These are phyloP conservation scores for Phytophthora rubi DNA, from an alignment of 352 stramenopile genomes.

Conservation along the genomic window DNA sequence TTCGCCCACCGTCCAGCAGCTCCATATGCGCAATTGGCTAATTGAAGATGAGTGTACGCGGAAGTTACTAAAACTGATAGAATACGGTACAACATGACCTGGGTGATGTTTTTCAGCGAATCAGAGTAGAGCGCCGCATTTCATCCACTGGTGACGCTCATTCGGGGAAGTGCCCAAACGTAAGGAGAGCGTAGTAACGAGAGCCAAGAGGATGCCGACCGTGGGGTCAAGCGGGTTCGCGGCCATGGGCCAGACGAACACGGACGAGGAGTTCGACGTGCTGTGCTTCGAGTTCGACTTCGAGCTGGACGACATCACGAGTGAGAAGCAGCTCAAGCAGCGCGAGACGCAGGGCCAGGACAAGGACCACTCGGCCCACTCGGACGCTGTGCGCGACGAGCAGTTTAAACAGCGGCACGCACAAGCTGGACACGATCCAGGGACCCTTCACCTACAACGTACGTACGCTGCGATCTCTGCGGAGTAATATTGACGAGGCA, in stretches of 20 bases:
- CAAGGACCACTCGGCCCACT: slow-evolving; percentile 62
- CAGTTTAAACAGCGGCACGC: slow-evolving; percentile 97
- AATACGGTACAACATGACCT: too few relatives aligned
- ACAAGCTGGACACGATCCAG: slow-evolving; percentile 97
- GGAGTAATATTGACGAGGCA: too few relatives aligned
- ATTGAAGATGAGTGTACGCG: slow-evolving; percentile 21
- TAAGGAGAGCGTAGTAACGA: too few relatives aligned
- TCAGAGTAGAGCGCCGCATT: neutral
- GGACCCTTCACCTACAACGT: slow-evolving; percentile 94
- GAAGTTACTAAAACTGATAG: too few relatives aligned
- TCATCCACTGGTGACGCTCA: slow-evolving; percentile 34
- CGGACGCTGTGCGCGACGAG: slow-evolving; percentile 94
- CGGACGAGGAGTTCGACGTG: slow-evolving; percentile 99
- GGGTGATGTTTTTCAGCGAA: slow-evolving; percentile 5
- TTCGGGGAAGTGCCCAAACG: slow-evolving; percentile 16
- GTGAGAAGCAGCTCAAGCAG: slow-evolving; percentile 87
- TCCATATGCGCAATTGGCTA: slow-evolving; percentile 7
- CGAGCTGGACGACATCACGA: slow-evolving; percentile 95
- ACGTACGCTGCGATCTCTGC: neutral
- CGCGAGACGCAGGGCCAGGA: slow-evolving; percentile 81
- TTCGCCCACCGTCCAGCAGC: slow-evolving; percentile 27
- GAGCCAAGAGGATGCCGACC: too few relatives aligned
- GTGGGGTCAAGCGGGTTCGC: slow-evolving; percentile 98
- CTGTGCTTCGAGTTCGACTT: slow-evolving; percentile 99
- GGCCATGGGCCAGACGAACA: slow-evolving; percentile 97